Base-by-base conservation (phyloP, 169 alveolate species). In the Cryptosporidium bovis region DNA sequence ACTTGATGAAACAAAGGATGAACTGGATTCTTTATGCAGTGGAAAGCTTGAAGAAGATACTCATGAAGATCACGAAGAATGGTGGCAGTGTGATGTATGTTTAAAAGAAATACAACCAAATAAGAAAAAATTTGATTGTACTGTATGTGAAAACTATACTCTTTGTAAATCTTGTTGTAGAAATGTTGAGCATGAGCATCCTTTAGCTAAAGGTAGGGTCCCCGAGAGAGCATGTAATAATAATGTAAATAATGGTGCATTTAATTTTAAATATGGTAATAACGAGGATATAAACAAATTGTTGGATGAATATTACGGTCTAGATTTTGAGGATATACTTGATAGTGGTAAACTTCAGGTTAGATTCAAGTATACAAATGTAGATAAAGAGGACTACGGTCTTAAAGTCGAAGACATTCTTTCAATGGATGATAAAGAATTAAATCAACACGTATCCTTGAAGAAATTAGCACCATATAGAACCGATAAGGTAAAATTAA, bases 81-180 rank as follows among this genome's bases (percentile, higher is more conserved):
- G 97, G 97, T 95, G 92, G 94, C 92, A 90, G 64, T 94, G 97
- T 83, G 96, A 95, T 83, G 91, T 90, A 6, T 95, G 97, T 84
- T 91, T 91, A 83, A 91, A 83, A 55, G 95, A 95, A 12, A 92
- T 95, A 36, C 84, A 92, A 77, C 97, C 95, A 91, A 85, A 95
- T 71, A 90, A 95, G 93, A 87, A 95, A 82, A 95, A 96, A 91
- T 91, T 95, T 84, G 93, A 95, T 83, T 96, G 97, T 92, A 90
- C 92, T 82, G 66, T 94, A 90, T 91, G 97, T 90, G 95, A 92
- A 83, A 64, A 94, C 90, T 92, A 87, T 91, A 67, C 96, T 89
- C 93, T 93, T 82, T 93, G 97, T 94, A 91, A 93, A 89, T 71
- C 83, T 46, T 66, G 98, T 91, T 58, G 94, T 83, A 93, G 93